Base-by-base conservation (phyloP, 2,329 filamentous ascomycete species). In the Aspergillus fumigatiaffinis region DNA sequence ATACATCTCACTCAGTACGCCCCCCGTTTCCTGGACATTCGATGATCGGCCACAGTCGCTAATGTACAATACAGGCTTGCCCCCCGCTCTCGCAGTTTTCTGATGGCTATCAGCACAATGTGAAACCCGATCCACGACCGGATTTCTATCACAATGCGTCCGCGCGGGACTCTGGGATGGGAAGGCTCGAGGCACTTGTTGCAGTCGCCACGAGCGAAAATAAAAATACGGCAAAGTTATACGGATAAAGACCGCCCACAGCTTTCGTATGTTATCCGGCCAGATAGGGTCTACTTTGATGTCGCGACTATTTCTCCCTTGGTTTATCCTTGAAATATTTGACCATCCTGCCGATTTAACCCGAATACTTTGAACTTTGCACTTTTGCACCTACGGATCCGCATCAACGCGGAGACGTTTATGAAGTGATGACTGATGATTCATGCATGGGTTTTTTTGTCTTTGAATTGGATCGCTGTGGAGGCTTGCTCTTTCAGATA, bases 161-260 rank as follows among this genome's bases (percentile, higher is more conserved):
- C 48, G 57, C 57, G 49, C 64, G 69, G 38, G 69, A 72, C 32
- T 66, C 68, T 41, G 76, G 75, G 26, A 77, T 80, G 75, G 77
- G 76, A 48, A 72, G 78, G 23, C 68, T 81, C n/a, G 78, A 81
- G 60, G 78, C 78, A 51, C 73, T 81, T 50, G 79, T 80, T 44
- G 79, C 79, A 25, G 78, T 80, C 53, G 79, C 79, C 35, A 80
- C 79, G 6, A 78, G 77, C 54, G 78, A 78, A 58, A 76, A 77
- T 53, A 74, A 75, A 59, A 68, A 68, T 21, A 58, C 69, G 6
- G 57, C 72, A 8, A 72, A 71, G 58, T 59, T 75, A 49, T 73
- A 69, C 53, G 54, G 68, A 57, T 73, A 64, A 47, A 23, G 66
- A 56, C 56, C 23, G n/a, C 9, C 47, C 47, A 17, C 32, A 38